Evolutionary conservation across 768 basidiomycete species (phyloP), one percentile per base, ranked within the genome.

Genomic region (Naganishia vaughanmartiniae): DNA sequence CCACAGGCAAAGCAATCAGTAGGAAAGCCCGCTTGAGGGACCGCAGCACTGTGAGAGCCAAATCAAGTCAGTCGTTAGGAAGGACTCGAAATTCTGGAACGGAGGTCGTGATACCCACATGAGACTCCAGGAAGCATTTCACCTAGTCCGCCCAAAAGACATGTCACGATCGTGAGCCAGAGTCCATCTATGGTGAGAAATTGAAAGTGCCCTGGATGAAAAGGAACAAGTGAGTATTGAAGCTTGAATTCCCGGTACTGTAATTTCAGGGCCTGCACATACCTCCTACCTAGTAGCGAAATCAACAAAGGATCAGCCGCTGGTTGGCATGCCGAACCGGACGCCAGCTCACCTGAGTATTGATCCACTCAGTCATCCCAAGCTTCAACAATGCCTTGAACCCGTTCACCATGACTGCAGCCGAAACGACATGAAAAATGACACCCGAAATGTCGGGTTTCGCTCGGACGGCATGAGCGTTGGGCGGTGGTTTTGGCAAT

Each of bases 151-250:
- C 83, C 84, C 15, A 84, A 34, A 17, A 80, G 45, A 83, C 85
- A 84, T 28, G 82, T 84, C 4, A 81, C 39, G 78, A 82, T 83
- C 51, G 86, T 82, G 5, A 80, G 71, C 24, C 77, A 74, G 6
- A 86, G 80, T 2, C 89, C 89, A 80, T 90, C 87, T 73, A 91
- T 89, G 0, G 91, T 93, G 66, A 92, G 82, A 76, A 86, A 92
- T 77, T 89, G 88, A 56, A 84, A 85, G 73, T 87, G 86, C 0
- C 90, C 90, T 79, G 36, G 0, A 17, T 24, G 14, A 5, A 10
- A 26, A 51, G 56, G 71, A 26, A 65, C 28, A 24, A 36, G 55
- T 39, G n/a, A 68, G 34, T 28, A 54, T 54, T 9, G 33, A 15
- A 26, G 55, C 19, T 31, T n/a, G 15, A 24, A 10, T 24, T n/a